Conservation (phyloP, 345 rosid genomes). For the Cardamine chenopodiifolia region DNA sequence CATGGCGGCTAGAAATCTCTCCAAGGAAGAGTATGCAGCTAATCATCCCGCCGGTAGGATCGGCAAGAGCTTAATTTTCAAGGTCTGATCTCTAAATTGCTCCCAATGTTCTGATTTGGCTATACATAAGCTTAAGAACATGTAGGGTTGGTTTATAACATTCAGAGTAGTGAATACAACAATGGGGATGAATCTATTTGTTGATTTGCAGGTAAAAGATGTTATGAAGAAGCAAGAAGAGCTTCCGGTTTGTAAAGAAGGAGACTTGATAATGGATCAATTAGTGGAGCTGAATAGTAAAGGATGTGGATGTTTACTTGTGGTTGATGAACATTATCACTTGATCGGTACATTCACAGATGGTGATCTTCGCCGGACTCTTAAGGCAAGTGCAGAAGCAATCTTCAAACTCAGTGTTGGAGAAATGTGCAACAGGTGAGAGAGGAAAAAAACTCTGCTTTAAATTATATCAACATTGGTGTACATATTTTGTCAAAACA, state of each 20-base stretch:
- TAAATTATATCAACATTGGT: too few species aligned
- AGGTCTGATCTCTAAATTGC: slow-evolving; percentile 51
- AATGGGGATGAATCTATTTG: slow-evolving; percentile 9
- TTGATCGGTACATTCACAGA: slow-evolving; percentile 93
- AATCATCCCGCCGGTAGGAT: slow-evolving; percentile 98
- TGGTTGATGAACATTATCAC: slow-evolving; percentile 59
- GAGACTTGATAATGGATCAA: slow-evolving; percentile 92
- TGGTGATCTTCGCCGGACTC: slow-evolving; percentile 94
- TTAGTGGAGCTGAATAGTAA: slow-evolving; percentile 87
- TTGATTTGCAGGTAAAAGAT: slow-evolving; percentile 65
- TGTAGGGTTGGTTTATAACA: not conserved
- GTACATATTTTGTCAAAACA: too few species aligned
- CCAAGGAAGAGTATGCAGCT: slow-evolving; percentile 81
- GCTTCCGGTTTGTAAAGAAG: slow-evolving; percentile 87
- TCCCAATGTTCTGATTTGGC: not conserved
- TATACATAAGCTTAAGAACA: not conserved
- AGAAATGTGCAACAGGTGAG: slow-evolving; percentile 90
- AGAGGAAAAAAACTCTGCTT: not conserved
- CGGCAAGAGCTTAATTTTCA: slow-evolving; percentile 89
- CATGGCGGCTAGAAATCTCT: slow-evolving; percentile 84
- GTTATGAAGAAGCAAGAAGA: slow-evolving; percentile 92
- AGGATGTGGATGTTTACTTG: slow-evolving; percentile 95
- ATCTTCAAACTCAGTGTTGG: slow-evolving; percentile 94
- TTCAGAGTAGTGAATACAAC: not conserved
- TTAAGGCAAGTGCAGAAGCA: slow-evolving; percentile 82